Conservation (phyloP, 163 green algal species). For the Chlamydomonas reinhardtii region DNA sequence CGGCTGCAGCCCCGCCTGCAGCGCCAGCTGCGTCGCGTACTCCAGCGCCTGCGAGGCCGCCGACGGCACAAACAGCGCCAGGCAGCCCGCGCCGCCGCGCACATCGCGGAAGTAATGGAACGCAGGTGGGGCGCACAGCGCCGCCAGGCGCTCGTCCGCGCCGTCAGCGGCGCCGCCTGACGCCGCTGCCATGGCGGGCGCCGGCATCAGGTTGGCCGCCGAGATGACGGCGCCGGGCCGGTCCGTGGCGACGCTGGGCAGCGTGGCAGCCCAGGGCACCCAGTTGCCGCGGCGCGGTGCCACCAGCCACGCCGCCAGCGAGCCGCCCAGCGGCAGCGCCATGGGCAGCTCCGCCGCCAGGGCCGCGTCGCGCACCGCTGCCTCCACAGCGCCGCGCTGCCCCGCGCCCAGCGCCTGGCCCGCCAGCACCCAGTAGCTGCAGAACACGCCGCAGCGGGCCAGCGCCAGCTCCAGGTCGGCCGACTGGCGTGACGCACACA, state of each 20-base stretch:
- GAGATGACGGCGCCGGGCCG: slow-evolving; percentile 7
- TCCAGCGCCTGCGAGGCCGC: slow-evolving; percentile 46
- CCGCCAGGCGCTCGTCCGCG: neutral
- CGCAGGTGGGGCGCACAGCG: too few species aligned
- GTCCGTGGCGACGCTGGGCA: slow-evolving; percentile 22
- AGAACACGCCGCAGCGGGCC: slow-evolving; percentile 37
- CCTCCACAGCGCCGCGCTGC: slow-evolving; percentile 16
- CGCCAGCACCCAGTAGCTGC: slow-evolving; percentile 35
- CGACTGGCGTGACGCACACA: too few species aligned
- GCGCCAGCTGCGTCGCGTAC: slow-evolving; percentile 39
- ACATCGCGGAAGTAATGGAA: slow-evolving; percentile 44
- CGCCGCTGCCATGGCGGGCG: neutral
- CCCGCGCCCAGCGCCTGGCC: slow-evolving; percentile 19
- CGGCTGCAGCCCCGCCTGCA: slow-evolving; percentile 48
- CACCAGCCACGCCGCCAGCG: slow-evolving; percentile 40
- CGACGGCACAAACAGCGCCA: slow-evolving; percentile 41
- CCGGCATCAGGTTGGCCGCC: neutral
- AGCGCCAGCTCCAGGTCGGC: slow-evolving; percentile 41
- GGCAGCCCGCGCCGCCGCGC: neutral
- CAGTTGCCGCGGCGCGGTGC: slow-evolving; percentile 21
- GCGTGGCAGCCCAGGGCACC: slow-evolving; percentile 39
- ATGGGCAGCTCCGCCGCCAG: slow-evolving; percentile 22
- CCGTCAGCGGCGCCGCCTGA: neutral
- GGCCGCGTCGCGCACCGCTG: slow-evolving; percentile 24
- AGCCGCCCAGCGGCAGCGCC: slow-evolving; percentile 36